Conservation (phyloP, 2,329 filamentous ascomycete species). For the Apiospora aurea region DNA sequence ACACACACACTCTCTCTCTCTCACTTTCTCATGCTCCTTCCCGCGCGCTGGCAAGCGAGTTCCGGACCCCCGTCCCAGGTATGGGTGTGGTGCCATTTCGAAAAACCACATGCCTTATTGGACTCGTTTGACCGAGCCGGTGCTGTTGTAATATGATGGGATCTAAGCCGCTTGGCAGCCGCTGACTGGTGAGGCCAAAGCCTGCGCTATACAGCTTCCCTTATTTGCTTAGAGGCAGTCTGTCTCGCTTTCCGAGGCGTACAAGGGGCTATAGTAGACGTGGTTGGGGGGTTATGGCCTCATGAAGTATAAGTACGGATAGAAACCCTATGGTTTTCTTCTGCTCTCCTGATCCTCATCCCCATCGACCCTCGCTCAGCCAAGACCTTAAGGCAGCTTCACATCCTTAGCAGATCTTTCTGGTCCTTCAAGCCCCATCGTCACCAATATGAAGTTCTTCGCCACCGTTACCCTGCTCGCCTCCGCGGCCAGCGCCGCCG, state of each 20-base stretch:
- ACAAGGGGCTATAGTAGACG: not conserved
- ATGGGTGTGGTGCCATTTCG: constrained; percentile 12
- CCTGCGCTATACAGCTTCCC: constrained; percentile 1
- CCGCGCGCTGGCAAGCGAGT: not conserved
- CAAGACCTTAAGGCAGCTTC: constrained; percentile 11
- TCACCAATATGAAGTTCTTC: constrained; percentile 49
- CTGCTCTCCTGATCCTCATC: not conserved
- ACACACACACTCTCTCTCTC: not conserved
- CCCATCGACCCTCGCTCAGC: constrained; percentile 19
- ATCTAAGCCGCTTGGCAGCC: not conserved
- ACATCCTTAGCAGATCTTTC: too few relatives aligned
- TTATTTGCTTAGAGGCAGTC: constrained; percentile 10
- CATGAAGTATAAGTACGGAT: not conserved
- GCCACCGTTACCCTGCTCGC: constrained; percentile 44
- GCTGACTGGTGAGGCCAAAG: not conserved
- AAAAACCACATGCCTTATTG: constrained; percentile 18
- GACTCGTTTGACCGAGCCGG: not conserved
- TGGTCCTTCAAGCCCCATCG: constrained; percentile 4
- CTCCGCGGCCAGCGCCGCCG: constrained; percentile 45
- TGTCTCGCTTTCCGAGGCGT: not conserved
- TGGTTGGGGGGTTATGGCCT: not conserved
- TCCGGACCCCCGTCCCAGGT: not conserved
- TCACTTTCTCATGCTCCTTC: not conserved
- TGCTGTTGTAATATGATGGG: not conserved
- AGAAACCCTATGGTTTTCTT: not conserved